phyloP scores from a whole-genome alignment of 163 green algal species.

The Chloromonas sp. region DNA sequence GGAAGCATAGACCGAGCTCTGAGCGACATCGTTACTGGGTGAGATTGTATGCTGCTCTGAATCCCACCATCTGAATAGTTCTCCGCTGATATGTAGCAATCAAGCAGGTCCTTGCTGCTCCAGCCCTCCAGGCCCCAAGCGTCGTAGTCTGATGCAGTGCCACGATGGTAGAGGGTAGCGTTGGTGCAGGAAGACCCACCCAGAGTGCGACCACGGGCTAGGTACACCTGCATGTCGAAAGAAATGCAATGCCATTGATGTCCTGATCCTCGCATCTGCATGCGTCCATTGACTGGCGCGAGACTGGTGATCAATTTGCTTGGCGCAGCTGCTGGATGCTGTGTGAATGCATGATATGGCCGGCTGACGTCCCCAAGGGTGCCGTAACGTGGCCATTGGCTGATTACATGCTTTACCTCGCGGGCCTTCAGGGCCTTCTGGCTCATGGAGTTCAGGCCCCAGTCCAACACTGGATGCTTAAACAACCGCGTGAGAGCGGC shows the following conservation, averaged over 20 bases:
- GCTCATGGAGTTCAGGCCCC: conserved; percentile 65
- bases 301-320: background rate
- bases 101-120: conserved; percentile 64
- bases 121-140: conserved; percentile 74
- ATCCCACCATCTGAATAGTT: conserved; percentile 51
- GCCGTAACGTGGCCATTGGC: no score
- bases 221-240: conserved; percentile 49
- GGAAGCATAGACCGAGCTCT: no score
- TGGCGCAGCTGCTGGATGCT: background rate
- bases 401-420: conserved; percentile 37
- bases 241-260: background rate
- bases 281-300: background rate
- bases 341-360: no score
- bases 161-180: conserved; percentile 83
- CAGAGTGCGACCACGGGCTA: conserved; percentile 74
- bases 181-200: conserved; percentile 83
- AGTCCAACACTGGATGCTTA: conserved; percentile 71
- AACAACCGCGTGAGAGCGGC: conserved; percentile 77
- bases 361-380: no score
- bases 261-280: background rate
- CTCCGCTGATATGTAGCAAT: conserved; percentile 70
- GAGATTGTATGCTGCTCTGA: no score
- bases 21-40: no score
- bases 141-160: conserved; percentile 75
- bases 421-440: conserved; percentile 56